Conservation (phyloP, 208 protist species). For the Trypanosoma theileri region DNA sequence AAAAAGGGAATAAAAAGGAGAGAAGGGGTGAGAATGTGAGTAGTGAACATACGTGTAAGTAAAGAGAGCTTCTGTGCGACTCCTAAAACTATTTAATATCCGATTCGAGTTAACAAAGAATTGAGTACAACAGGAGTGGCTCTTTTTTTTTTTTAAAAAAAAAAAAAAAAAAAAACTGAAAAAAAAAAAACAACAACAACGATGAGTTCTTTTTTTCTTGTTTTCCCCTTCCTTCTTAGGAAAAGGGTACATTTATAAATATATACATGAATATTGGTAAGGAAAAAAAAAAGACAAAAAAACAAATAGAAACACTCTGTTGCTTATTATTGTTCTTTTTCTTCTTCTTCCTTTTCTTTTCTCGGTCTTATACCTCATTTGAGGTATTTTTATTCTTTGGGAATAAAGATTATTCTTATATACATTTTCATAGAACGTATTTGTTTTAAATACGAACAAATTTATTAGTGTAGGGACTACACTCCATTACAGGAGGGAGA, state of each 20-base stretch:
- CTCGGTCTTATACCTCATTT: no score
- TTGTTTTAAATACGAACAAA: background rate
- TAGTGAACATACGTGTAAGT: background rate
- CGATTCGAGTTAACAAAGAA: background rate
- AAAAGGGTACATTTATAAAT: background rate
- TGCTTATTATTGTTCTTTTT: background rate
- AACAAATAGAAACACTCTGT: no score
- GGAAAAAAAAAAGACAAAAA: no score
- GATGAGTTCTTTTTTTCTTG: background rate
- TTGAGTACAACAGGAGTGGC: no score
- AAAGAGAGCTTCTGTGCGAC: background rate
- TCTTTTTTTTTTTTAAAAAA: background rate
- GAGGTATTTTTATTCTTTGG: no score
- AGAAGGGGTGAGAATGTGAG: background rate
- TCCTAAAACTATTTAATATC: slow-evolving; percentile 9
- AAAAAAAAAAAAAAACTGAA: background rate
- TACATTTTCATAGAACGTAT: background rate
- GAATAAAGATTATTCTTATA: no score
- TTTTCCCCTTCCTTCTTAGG: background rate
- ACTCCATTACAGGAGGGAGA: background rate
- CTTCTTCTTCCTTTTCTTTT: no score
- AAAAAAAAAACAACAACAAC: background rate
- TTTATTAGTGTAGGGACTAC: background rate
- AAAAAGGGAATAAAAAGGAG: background rate
- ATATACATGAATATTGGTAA: background rate